phyloP scores from a whole-genome alignment of 352 stramenopile genomes.

The Pseudoperonospora humuli region DNA sequence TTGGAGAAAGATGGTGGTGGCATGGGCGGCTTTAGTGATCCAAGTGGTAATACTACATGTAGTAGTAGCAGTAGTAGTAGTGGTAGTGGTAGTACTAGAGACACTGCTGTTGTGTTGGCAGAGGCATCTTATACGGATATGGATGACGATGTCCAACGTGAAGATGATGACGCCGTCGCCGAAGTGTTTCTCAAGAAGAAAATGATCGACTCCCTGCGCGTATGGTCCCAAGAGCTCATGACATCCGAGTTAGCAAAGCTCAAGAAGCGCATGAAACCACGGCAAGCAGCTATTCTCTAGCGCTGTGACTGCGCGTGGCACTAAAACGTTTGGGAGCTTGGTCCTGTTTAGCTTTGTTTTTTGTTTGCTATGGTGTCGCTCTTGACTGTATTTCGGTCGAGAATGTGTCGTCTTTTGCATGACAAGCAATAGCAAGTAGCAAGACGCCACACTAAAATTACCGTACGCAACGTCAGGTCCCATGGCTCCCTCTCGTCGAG shows the following conservation, averaged over 20 bases:
- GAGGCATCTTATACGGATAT: conserved; percentile 31
- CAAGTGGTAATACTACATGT: conserved; percentile 5
- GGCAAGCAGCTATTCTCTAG: conserved; percentile 47
- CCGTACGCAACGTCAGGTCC: background rate
- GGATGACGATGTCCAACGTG: conserved; percentile 14
- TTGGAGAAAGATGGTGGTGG: conserved; percentile 48
- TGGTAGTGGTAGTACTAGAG: conserved; percentile 7
- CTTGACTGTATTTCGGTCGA: too few species aligned
- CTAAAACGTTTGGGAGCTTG: background rate
- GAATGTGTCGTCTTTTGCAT: too few species aligned
- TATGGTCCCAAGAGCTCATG: conserved; percentile 69
- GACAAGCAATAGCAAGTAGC: too few species aligned
- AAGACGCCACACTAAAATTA: background rate
- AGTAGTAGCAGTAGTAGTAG: conserved; percentile 13
- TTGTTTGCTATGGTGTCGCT: too few species aligned
- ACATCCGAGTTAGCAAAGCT: conserved; percentile 55
- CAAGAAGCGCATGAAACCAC: conserved; percentile 63
- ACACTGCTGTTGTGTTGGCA: conserved; percentile 12
- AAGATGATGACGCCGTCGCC: conserved; percentile 33
- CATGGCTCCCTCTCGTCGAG: conserved; percentile 14
- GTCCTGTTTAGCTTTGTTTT: too few species aligned
- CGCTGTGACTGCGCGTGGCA: background rate
- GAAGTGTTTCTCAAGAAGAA: conserved; percentile 70
- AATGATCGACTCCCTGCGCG: conserved; percentile 59
- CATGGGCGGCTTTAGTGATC: conserved; percentile 15